Evolutionary conservation across 2,329 filamentous ascomycete species (phyloP).

Genomic region (Chaetothyriales sp.): DNA sequence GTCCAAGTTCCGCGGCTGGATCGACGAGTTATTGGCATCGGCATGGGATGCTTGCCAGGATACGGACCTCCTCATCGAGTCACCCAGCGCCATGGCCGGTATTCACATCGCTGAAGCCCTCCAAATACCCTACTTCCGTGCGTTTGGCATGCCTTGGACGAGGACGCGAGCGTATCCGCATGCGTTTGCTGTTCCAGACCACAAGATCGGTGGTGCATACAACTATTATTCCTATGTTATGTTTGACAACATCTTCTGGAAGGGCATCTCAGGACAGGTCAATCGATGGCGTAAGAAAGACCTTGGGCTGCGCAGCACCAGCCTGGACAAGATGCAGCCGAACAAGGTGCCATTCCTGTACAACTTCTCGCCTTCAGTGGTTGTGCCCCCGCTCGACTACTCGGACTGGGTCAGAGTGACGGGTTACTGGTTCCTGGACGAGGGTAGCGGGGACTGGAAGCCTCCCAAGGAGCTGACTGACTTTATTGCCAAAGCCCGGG

Average conservation of each 20-base stretch:
- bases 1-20: constrained; percentile 80
- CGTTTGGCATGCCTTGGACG: constrained; percentile 98
- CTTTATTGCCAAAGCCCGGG: constrained; percentile 71
- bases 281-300: constrained; percentile 81
- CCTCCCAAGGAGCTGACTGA: constrained; percentile 60
- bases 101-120: constrained; percentile 95
- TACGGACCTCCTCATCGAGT: constrained; percentile 83
- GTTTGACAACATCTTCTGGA: constrained; percentile 97
- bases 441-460: constrained; percentile 43
- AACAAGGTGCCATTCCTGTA: constrained; percentile 98
- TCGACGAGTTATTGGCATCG: constrained; percentile 71
- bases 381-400: constrained; percentile 87
- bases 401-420: constrained; percentile 96
- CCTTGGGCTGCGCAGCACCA: constrained; percentile 65
- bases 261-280: constrained; percentile 74
- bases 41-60: constrained; percentile 74
- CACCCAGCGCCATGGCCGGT: constrained; percentile 89
- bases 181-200: constrained; percentile 81
- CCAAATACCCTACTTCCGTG: constrained; percentile 85
- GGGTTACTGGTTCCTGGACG: constrained; percentile 94
- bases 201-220: constrained; percentile 88
- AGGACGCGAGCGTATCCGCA: constrained; percentile 90
- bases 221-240: constrained; percentile 92
- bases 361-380: constrained; percentile 88
- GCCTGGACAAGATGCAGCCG: constrained; percentile 75